A percentile compares a stretch with the other conserved stretches of the same genome.
phyloP scores from a whole-genome alignment of 2,329 filamentous ascomycete genomes.

The Cryoendolithus antarcticus region DNA sequence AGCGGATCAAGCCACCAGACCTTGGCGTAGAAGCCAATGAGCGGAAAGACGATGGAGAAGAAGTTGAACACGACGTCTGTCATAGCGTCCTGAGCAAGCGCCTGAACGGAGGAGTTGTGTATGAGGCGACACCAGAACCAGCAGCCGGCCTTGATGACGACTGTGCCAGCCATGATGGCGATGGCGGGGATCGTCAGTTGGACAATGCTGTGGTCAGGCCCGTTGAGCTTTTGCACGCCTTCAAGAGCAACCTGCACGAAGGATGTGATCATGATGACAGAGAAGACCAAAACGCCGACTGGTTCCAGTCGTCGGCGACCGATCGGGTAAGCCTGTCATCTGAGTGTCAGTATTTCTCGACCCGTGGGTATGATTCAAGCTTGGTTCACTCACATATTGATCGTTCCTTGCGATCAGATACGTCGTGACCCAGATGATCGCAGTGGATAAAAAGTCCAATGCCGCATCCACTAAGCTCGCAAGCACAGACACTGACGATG shows the following conservation, averaged over 20 bases:
- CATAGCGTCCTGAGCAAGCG: slow-evolving; percentile 55
- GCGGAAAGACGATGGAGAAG: slow-evolving; percentile 77
- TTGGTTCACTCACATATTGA: slow-evolving; percentile 36
- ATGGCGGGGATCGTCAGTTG: slow-evolving; percentile 61
- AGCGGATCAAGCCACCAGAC: slow-evolving; percentile 78
- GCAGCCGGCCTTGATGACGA: slow-evolving; percentile 68
- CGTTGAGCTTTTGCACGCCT: slow-evolving; percentile 52
- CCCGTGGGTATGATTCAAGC: slow-evolving; percentile 34
- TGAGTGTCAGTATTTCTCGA: too few species aligned
- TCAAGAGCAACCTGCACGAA: slow-evolving; percentile 68
- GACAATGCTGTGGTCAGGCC: slow-evolving; percentile 54
- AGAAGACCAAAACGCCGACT: slow-evolving; percentile 69
- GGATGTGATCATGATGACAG: slow-evolving; percentile 74
- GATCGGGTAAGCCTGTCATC: slow-evolving; percentile 50
- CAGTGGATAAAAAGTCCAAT: slow-evolving; percentile 68
- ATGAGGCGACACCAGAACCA: slow-evolving; percentile 84
- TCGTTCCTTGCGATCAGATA: slow-evolving; percentile 62
- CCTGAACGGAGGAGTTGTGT: slow-evolving; percentile 75
- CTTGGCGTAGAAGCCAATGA: slow-evolving; percentile 61
- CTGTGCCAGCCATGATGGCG: slow-evolving; percentile 67
- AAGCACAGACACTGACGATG: slow-evolving; percentile 69
- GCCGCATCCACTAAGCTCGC: slow-evolving; percentile 69
- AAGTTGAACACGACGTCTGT: slow-evolving; percentile 82
- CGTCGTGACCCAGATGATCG: slow-evolving; percentile 69
- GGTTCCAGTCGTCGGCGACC: slow-evolving; percentile 66